Conservation (phyloP, 2,329 filamentous ascomycete genomes). For the Botryotinia calthae region DNA sequence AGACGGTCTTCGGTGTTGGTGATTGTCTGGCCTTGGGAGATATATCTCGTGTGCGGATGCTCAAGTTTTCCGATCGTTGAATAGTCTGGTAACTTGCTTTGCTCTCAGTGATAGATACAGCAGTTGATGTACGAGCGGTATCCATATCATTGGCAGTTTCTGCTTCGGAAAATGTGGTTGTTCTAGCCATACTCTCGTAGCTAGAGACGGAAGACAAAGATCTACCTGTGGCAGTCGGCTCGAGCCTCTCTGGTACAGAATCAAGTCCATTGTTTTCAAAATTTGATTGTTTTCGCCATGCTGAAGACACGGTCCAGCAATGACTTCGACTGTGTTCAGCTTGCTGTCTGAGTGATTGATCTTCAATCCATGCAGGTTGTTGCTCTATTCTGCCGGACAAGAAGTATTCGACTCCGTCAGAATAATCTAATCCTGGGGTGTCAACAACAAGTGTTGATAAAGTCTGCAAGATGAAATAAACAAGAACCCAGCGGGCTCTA, state of each 20-base stretch:
- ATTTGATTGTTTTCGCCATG: conserved; percentile 4
- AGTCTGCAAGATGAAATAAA: conserved; percentile 60
- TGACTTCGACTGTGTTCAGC: conserved; percentile 36
- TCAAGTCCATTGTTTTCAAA: neutral
- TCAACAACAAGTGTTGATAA: conserved; percentile 59
- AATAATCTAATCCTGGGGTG: conserved; percentile 51
- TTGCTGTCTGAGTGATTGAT: conserved; percentile 31
- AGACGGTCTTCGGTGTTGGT: neutral
- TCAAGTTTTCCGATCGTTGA: neutral
- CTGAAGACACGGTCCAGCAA: conserved; percentile 35
- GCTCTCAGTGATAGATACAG: conserved; percentile 9
- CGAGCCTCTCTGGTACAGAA: conserved; percentile 1
- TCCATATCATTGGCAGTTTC: conserved; percentile 14
- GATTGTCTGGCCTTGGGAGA: neutral
- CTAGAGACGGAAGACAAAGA: conserved; percentile 9
- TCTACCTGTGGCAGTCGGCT: neutral
- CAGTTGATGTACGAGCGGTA: neutral
- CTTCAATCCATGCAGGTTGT: conserved; percentile 54
- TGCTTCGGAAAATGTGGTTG: conserved; percentile 16
- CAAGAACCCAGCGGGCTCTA: conserved; percentile 58
- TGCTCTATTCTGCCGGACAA: conserved; percentile 54
- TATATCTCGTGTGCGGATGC: conserved; percentile 11
- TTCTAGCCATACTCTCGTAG: conserved; percentile 14
- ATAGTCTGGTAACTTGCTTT: conserved; percentile 15
- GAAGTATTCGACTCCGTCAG: conserved; percentile 55